Base-by-base conservation (phyloP, 2,329 filamentous ascomycete species). In the Curvularia lunata region DNA sequence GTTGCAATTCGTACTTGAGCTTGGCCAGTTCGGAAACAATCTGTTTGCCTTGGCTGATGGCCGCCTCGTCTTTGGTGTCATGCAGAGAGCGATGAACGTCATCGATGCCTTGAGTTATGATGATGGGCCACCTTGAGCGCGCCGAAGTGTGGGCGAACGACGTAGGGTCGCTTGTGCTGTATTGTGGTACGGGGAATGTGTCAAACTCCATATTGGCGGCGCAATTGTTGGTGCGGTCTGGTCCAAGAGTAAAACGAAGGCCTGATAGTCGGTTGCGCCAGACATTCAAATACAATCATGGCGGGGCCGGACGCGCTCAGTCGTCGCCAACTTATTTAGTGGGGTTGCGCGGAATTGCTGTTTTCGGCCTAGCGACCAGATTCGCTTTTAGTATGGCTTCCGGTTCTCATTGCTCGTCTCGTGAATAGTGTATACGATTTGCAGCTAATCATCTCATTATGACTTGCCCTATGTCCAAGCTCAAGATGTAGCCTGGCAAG, bases 1-100 rank as follows among this genome's bases (percentile, higher is more conserved):
- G 95, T 75, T 97, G 91, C 43, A 98, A 81, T 79, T 98, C 94
- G 79, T 98, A 97, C 80, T 99, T 99, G 69, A 99, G 83, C 64
- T 84, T 85, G 5, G 89, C 89, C 12, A 99, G 83, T 65, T 90
- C 85, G 73, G 90, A 87, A 41, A 96, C 85, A 59, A 99, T 92
- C 68, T 81, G 83, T 82, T 97, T 97, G 70, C 95, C 95, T 77
- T 98, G 95, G 23, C 85, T 85, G 32, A 83, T 78, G 72, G 89
- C 90, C 58, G 86, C 83, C 9, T 87, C 77, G 50, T 91, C 86
- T 34, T 84, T 81, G 51, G 82, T 81, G 56, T 82, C 79, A 32
- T 82, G 81, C 4, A 89, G 84, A 7, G 90, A 84, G 51, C 91
- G 90, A 79, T 96, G 92, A n/a, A 96, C 84, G 76, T 98, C 94